Conservation (phyloP, 1,139 yeast species). For the Torulaspora pretoriensis region DNA sequence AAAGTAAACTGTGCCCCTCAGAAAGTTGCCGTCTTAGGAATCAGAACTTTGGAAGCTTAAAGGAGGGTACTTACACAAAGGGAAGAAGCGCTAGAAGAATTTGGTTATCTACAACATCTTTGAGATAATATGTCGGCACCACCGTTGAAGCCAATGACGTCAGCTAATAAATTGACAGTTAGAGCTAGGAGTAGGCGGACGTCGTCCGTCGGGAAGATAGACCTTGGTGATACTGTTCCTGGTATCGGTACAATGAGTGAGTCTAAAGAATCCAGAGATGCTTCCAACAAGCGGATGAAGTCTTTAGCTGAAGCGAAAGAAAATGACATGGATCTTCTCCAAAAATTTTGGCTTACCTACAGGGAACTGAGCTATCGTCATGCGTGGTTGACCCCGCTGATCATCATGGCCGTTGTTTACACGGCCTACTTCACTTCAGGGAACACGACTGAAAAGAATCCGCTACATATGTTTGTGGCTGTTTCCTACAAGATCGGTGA, state of each 20-base stretch:
- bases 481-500: conserved; percentile 60
- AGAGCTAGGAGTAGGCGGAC: conserved; percentile 30
- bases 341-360: conserved; percentile 51
- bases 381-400: conserved; percentile 73
- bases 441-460: conserved; percentile 52
- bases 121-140: conserved; percentile 2
- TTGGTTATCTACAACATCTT: not conserved
- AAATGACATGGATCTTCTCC: conserved; percentile 25
- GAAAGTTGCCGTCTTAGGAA: not conserved
- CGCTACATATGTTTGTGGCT: conserved; percentile 59
- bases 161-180: conserved; percentile 12
- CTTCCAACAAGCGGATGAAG: conserved; percentile 23
- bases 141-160: conserved; percentile 12
- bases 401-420: conserved; percentile 43
- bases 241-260: conserved; percentile 29
- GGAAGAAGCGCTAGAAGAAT: not conserved
- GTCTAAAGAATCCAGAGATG: conserved; percentile 22
- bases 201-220: conserved; percentile 36
- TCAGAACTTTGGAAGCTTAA: not conserved
- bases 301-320: conserved; percentile 21
- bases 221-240: conserved; percentile 35
- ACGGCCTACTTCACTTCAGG: conserved; percentile 47
- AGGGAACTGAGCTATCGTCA: conserved; percentile 64
- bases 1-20: not conserved
- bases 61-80: not conserved